Evolutionary conservation across 176 grass and related monocot species (phyloP), one percentile per base, ranked within the genome.

Genomic region (Thinopyrum elongatum): DNA sequence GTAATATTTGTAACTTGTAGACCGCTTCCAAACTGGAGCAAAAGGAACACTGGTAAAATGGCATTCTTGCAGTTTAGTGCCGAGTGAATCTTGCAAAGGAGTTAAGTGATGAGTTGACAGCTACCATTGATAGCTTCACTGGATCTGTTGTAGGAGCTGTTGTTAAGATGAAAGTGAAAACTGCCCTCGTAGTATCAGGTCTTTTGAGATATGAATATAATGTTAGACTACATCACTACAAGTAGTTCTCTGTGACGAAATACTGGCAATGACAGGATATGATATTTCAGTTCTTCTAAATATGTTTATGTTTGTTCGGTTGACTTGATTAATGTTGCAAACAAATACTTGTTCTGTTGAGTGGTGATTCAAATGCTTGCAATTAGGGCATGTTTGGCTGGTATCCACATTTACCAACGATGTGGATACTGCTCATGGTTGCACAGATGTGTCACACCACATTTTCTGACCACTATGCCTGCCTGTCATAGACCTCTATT

Each of bases 11-110:
- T 44, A 41, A 25, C 39, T 38, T 65, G 30, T 74, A 42, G 41
- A 87, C 12, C 30, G 36, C 30, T 70, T 82, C 29, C 70, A 82
- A 58, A 35, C 31, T 42, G 28, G 62, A 76, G 31, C 19, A 87
- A 38, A 28, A 82, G 65, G 31, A 62, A 34, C n/a, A 51, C 11
- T 8, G 13, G 0, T 75, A 28, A 30, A 5, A 27, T 59, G 26
- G 61, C 60, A 67, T 5, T 29, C 26, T 44, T 62, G 44, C 17
- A 39, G 23, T 87, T 87, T 57, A 67, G 59, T 82, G 11, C 60
- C 25, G 21, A 82, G 42, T 87, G 29, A 82, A 66, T 41, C 78
- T 5, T 55, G 26, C 44, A 57, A 36, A 38, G 42, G 60, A 75
- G 31, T 65, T 42, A 44, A 25, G 8, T 42, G 44, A 55, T 76